Conservation (phyloP, 192 early-diverging fungal genomes). For the Phycomyces nitens region DNA sequence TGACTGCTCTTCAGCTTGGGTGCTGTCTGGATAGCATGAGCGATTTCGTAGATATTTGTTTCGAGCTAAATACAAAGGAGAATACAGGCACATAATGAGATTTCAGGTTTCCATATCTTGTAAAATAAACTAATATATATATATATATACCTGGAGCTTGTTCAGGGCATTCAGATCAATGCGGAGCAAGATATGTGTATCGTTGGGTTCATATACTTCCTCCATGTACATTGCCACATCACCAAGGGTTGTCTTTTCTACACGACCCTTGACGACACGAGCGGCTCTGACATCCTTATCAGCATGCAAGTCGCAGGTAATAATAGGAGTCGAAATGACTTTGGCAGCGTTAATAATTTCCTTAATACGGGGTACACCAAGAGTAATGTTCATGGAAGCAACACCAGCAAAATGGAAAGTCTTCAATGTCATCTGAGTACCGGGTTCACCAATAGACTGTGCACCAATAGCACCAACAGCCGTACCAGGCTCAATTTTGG, state of each 20-base stretch:
- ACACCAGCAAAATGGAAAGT: conserved; percentile 99
- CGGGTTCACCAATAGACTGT: conserved; percentile 97
- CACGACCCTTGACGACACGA: conserved; percentile 93
- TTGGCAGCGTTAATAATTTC: conserved; percentile 99
- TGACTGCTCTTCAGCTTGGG: conserved; percentile 87
- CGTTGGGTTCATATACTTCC: conserved; percentile 74
- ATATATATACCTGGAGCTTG: conserved; percentile 61
- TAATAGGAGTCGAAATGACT: conserved; percentile 92
- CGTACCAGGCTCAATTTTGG: conserved; percentile 93
- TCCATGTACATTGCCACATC: conserved; percentile 95
- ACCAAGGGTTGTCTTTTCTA: conserved; percentile 87
- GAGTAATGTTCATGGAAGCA: conserved; percentile 97
- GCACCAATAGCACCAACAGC: conserved; percentile 97
- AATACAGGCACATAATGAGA: too few species aligned
- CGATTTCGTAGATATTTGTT: conserved; percentile 72
- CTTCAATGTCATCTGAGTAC: conserved; percentile 99
- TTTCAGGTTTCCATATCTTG: neutral
- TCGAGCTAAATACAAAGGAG: conserved; percentile 61
- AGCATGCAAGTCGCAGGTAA: conserved; percentile 71
- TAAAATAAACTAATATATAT: neutral
- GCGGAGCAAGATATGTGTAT: conserved; percentile 76
- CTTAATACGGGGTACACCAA: conserved; percentile 99
- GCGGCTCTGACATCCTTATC: conserved; percentile 68
- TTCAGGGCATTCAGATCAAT: conserved; percentile 82
- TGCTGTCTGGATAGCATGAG: conserved; percentile 70